These are phyloP conservation scores for Plasmopara halstedii DNA, from an alignment of 352 stramenopile species.

Conservation along the genomic window DNA sequence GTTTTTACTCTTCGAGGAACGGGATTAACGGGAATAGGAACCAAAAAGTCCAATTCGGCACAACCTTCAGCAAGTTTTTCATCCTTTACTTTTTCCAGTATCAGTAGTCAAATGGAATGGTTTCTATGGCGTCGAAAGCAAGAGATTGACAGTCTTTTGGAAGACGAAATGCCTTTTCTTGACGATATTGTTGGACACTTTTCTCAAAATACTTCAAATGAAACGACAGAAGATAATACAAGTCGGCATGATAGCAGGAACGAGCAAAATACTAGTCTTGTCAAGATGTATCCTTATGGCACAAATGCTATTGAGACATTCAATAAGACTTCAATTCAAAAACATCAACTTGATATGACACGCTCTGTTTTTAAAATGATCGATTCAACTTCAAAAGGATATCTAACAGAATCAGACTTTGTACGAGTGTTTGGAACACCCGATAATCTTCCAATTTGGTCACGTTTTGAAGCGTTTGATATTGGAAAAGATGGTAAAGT, in stretches of 20 bases:
- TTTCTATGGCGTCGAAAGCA: conserved; percentile 70
- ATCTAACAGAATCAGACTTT: conserved; percentile 28
- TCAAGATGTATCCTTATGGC: conserved; percentile 59
- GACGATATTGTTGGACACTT: conserved; percentile 35
- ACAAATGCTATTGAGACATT: conserved; percentile 47
- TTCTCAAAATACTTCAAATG: no score
- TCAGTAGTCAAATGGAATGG: conserved; percentile 65
- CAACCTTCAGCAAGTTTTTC: conserved; percentile 29
- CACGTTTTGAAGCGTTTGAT: conserved; percentile 44
- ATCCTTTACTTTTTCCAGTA: conserved; percentile 51
- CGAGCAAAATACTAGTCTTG: conserved; percentile 2
- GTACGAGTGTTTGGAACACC: conserved; percentile 5
- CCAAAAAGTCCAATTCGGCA: neutral
- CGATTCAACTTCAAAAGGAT: conserved; percentile 31
- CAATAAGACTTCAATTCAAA: conserved; percentile 34
- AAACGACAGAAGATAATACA: no score
- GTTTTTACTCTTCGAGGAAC: conserved; percentile 47
- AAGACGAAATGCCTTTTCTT: conserved; percentile 55
- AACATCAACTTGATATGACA: conserved; percentile 45
- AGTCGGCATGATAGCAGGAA: neutral
- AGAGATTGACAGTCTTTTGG: conserved; percentile 50
- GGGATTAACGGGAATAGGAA: conserved; percentile 1
- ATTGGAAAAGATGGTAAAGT: conserved; percentile 38
- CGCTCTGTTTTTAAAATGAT: conserved; percentile 25
- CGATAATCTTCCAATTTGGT: conserved; percentile 22